Conservation (phyloP, 768 basidiomycete genomes). For the Cubamyces lactineus region DNA sequence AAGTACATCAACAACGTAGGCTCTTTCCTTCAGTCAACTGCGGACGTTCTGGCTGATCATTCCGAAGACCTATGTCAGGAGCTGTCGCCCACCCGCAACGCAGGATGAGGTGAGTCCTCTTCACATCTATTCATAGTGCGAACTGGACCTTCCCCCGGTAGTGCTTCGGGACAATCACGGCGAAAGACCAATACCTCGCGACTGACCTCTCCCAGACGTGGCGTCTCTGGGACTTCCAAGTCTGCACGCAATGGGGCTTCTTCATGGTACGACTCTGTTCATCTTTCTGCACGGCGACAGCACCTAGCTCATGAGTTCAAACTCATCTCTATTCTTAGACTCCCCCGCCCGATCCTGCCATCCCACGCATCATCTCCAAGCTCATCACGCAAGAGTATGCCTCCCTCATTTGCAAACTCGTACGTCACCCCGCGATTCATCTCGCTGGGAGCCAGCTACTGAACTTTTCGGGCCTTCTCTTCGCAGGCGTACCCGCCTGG, state of each 20-base stretch:
- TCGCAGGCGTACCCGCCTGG: slow-evolving; percentile 76
- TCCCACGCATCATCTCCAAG: slow-evolving; percentile 77
- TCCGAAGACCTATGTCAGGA: slow-evolving; percentile 40
- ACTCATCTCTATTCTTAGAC: slow-evolving; percentile 47
- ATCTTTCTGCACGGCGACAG: neutral
- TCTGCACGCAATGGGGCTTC: slow-evolving; percentile 81
- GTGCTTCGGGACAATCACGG: slow-evolving; percentile 89
- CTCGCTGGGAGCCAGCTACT: no score
- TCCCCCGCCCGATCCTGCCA: slow-evolving; percentile 68
- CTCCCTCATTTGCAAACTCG: slow-evolving; percentile 69
- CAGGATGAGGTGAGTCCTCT: slow-evolving; percentile 52
- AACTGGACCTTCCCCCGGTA: slow-evolving; percentile 31
- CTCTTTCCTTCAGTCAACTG: neutral
- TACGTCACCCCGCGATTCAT: slow-evolving; percentile 5
- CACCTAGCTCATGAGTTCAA: no score
- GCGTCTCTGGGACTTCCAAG: slow-evolving; percentile 90
- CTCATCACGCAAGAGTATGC: slow-evolving; percentile 68
- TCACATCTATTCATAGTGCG: neutral
- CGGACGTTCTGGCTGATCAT: neutral
- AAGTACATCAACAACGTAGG: slow-evolving; percentile 73
- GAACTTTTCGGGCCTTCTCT: neutral
- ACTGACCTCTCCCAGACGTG: slow-evolving; percentile 69
- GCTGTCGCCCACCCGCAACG: slow-evolving; percentile 39
- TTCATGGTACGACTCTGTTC: slow-evolving; percentile 22
- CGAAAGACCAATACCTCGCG: slow-evolving; percentile 59